Evolutionary conservation across 352 stramenopile genomes (phyloP), one percentile per base, ranked within the genome.

Genomic region (Pythium volutum): DNA sequence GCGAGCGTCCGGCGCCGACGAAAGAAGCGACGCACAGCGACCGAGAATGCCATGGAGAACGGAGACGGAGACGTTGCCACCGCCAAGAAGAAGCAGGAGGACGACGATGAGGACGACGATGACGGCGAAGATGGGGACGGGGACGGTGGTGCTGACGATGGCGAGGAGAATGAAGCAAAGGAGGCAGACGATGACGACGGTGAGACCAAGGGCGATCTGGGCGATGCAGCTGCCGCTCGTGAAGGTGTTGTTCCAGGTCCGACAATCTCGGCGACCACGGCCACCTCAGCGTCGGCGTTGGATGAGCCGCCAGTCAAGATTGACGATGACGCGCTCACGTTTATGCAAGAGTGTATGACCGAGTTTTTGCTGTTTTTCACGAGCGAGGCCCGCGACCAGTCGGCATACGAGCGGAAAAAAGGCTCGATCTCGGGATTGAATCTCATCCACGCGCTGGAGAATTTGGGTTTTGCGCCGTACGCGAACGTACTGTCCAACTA

Each of bases 291-390:
- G 3, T 20, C 29, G 8, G 58, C 42, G 18, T 41, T 20, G 0
- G 16, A 18, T 18, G 50, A 66, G 47, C 29, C 46, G 12, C 64
- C 74, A 18, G 71, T 93, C 58, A 88, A 83, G 50, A 87, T 95
- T 26, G 87, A 85, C 52, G 85, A 91, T n/a, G 80, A 88, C 25
- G 85, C 85, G 2, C 74, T 84, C 22, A 70, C 73, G 52, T 80
- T 93, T 33, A 88, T 95, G 78, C 85, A 95, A 56, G 85, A 95
- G 58, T 95, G 85, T 23, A 81, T 87, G 41, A 93, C 81, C 0
- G 85, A 95, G 69, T 95, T 95, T 51, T 55, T 95, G 14, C 49
- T 95, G 38, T 95, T 87, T 38, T 70, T 93, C 33, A 91, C 81
- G 33, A 95, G 85, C 52, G 85, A 95, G 55, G 78, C 83, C 1